These are phyloP conservation scores for Aspergillus niger DNA, from an alignment of 2,329 filamentous ascomycete genomes.

Conservation along the genomic window DNA sequence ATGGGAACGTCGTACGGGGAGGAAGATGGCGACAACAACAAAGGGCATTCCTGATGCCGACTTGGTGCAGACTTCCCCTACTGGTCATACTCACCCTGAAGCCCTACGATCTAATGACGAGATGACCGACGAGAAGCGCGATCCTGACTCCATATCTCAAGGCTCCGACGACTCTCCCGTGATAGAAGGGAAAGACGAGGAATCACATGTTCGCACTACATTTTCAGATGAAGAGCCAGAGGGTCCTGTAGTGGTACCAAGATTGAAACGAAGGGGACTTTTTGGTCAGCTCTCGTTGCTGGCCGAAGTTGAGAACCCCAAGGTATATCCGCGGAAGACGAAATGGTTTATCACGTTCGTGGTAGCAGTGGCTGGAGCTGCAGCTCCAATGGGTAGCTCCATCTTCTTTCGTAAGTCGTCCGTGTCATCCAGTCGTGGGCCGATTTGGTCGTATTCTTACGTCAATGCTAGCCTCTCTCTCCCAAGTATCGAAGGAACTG, in stretches of 20 bases:
- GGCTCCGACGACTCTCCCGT: conserved; percentile 13
- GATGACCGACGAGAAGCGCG: background rate
- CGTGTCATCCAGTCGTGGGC: background rate
- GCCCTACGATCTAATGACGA: background rate
- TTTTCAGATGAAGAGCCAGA: conserved; percentile 29
- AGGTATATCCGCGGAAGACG: conserved; percentile 68
- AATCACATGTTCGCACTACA: conserved; percentile 18
- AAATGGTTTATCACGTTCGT: conserved; percentile 86
- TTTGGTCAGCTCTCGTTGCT: conserved; percentile 70
- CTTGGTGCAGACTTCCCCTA: background rate
- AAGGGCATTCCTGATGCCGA: background rate
- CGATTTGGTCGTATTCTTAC: background rate
- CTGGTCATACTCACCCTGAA: background rate
- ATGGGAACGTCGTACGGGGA: background rate
- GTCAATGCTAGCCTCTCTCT: conserved; percentile 63
- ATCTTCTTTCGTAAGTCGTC: conserved; percentile 73
- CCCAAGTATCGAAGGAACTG: conserved; percentile 64
- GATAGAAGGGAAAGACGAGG: conserved; percentile 24
- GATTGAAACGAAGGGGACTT: conserved; percentile 66
- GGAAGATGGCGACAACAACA: background rate
- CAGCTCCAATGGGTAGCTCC: conserved; percentile 78
- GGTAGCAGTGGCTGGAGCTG: conserved; percentile 73
- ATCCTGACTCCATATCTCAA: conserved; percentile 22
- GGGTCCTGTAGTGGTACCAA: conserved; percentile 52
- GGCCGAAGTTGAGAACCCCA: conserved; percentile 76